These are phyloP conservation scores for Cairneyella variabilis DNA, from an alignment of 495 filamentous ascomycete species.

Conservation along the genomic window DNA sequence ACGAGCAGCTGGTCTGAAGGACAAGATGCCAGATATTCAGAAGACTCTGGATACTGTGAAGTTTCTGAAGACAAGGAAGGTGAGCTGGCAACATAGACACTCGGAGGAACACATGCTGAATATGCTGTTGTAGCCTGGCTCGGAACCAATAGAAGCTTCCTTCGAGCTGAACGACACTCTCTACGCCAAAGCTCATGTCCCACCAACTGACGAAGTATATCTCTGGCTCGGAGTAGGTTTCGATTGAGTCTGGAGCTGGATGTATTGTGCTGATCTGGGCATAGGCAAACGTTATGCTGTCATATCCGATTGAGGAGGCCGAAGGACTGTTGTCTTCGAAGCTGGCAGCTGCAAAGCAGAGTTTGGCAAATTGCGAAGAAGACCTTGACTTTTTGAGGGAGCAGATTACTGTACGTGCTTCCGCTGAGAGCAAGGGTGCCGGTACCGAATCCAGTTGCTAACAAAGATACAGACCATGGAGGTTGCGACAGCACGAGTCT, in stretches of 20 bases:
- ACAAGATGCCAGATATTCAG: conserved; percentile 95
- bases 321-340: conserved; percentile 74
- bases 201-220: conserved; percentile 87
- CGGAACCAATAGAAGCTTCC: conserved; percentile 77
- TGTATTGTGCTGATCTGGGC: conserved; percentile 10
- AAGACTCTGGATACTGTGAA: conserved; percentile 94
- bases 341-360: conserved; percentile 71
- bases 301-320: conserved; percentile 88
- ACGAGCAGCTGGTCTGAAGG: conserved; percentile 75
- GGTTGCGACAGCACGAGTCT: conserved; percentile 93
- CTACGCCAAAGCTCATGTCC: conserved; percentile 80
- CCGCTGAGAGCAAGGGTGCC: not conserved
- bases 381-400: conserved; percentile 94
- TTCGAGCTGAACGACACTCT: conserved; percentile 97
- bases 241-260: not conserved
- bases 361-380: conserved; percentile 83
- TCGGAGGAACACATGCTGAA: conserved; percentile 6
- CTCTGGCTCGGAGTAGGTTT: conserved; percentile 80
- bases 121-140: conserved; percentile 28
- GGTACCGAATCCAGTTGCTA: conserved; percentile 19
- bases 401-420: conserved; percentile 79
- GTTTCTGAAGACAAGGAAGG: conserved; percentile 71
- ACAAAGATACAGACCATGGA: conserved; percentile 74
- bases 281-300: conserved; percentile 94
- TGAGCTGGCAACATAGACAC: conserved; percentile 26